Base-by-base conservation (phyloP, 345 rosid species). In the Aquilaria sinensis region DNA sequence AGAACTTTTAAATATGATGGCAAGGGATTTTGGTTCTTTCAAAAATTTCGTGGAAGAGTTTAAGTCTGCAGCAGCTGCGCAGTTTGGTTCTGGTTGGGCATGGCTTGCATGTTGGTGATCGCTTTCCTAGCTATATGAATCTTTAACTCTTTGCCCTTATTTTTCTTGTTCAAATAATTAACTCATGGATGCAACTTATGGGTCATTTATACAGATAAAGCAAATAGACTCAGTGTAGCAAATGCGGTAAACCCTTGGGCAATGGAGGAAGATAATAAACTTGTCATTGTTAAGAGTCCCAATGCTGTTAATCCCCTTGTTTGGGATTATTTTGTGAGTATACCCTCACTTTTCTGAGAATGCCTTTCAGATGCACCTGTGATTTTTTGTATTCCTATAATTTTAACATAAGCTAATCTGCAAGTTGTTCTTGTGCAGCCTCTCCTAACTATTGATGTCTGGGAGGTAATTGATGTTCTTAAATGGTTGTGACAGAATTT, bases 41-140 rank as follows among this genome's bases (percentile, higher is more conserved):
- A 80, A 80, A 48, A 70, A 48, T 31, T 90, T 88, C 63, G 68
- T 64, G 16, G 61, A 76, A 56, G 80, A 71, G 71, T 90, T 88
- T 70, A 81, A 73, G 78, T 48, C 81, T 11, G 90, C 95, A 63
- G 95, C 97, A 67, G 77, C 89, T 34, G 72, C 92, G 4, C 85
- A 93, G 68, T 93, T 83, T 83, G 99, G 97, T 73, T 88, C 97
- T 13, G 98, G 97, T 66, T 90, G 97, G 96, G 87, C 89, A 50
- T 93, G 98, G 97, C 96, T 93, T 69, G 94, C 81, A 53, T 88
- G 98, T 88, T 53, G 71, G 95, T 77, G 61, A 62, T 52, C 49
- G 51, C 41, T 13, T 12, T 56, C 34, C 51, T 6, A 31, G 58
- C 32, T 53, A 30, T 10, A 63, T 23, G 50, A 3, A 43, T 51